Evolutionary conservation across 257 asterid species (phyloP).

Genomic region (Solanum dulcamara): DNA sequence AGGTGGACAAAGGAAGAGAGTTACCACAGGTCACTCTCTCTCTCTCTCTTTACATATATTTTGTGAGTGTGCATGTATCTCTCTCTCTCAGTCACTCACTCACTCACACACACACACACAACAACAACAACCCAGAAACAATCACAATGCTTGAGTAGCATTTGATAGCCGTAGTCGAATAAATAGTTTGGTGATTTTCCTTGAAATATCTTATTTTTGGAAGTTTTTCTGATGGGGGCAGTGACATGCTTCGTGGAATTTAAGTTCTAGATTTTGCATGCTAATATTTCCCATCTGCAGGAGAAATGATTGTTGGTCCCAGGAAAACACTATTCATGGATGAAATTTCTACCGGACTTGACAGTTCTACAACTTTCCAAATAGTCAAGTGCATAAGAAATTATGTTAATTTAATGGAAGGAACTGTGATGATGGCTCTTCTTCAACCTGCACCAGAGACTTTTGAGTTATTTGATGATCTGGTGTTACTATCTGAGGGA

Average conservation of each 20-base stretch:
- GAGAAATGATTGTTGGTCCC: conserved; percentile 93
- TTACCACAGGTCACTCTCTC: conserved; percentile 45
- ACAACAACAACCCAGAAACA: neutral
- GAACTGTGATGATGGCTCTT: conserved; percentile 77
- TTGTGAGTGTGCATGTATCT: neutral
- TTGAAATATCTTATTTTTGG: neutral
- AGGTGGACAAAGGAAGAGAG: conserved; percentile 86
- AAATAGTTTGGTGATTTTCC: neutral
- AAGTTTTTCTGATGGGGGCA: neutral
- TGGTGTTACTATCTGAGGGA: conserved; percentile 72
- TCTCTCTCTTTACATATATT: neutral
- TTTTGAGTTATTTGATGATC: conserved; percentile 79
- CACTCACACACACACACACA: neutral
- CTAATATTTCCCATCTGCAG: conserved; percentile 12
- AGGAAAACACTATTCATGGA: conserved; percentile 87
- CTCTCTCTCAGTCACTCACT: neutral
- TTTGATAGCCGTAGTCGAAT: neutral
- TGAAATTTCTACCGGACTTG: conserved; percentile 92
- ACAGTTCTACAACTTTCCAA: conserved; percentile 84
- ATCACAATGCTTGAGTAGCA: neutral
- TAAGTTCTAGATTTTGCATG: neutral
- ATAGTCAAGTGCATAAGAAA: conserved; percentile 71
- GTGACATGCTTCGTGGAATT: neutral
- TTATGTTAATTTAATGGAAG: conserved; percentile 81
- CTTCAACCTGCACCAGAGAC: conserved; percentile 96